phyloP scores from a whole-genome alignment of 2,329 filamentous ascomycete genomes.

The Sporothrix variecibatus region DNA sequence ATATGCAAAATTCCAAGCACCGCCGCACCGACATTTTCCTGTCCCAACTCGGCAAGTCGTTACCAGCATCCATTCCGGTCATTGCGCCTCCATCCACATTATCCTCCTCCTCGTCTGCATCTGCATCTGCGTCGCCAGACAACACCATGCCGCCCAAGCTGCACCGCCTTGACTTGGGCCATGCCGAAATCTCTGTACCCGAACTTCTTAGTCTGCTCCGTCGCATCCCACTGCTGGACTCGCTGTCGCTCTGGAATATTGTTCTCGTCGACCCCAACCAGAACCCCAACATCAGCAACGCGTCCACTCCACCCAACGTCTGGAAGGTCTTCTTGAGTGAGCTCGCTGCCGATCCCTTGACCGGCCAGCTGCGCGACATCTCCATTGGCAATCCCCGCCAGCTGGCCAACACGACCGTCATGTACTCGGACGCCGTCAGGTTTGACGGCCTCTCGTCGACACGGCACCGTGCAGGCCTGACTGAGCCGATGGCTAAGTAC shows the following conservation, averaged over 20 bases:
- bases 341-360: neutral
- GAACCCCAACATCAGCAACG: neutral
- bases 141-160: neutral
- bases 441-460: neutral
- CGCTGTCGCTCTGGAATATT: neutral
- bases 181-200: neutral
- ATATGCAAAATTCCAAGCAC: slow-evolving; percentile 40
- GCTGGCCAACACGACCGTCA: neutral
- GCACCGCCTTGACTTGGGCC: neutral
- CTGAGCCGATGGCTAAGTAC: neutral
- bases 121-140: neutral
- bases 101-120: neutral
- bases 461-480: neutral
- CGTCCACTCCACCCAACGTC: neutral
- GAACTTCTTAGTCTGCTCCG: neutral
- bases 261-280: neutral
- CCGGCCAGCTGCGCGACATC: neutral
- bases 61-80: neutral
- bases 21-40: neutral
- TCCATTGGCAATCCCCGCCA: neutral
- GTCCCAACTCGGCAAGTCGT: neutral
- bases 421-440: neutral
- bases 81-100: neutral
- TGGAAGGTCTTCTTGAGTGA: neutral
- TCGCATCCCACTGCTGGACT: neutral